Evolutionary conservation across 163 green algal genomes (phyloP).

Genomic region (Scenedesmus sp.): DNA sequence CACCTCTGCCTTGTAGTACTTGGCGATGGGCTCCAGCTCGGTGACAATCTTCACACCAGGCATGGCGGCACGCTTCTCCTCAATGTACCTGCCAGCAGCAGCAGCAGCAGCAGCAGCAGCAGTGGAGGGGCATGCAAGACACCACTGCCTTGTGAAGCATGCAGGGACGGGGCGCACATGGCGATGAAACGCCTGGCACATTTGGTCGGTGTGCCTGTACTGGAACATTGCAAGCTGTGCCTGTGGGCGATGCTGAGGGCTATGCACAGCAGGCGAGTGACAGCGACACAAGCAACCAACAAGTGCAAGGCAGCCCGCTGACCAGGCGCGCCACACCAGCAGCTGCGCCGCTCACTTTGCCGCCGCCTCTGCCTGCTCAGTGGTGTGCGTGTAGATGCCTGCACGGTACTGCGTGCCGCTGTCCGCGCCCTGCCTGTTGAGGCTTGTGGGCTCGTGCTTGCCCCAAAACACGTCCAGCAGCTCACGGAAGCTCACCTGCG

Average conservation of each 20-base stretch:
- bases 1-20: slow-evolving; percentile 49
- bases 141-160: neutral
- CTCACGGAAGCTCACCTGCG: slow-evolving; percentile 70
- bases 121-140: neutral
- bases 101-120: neutral
- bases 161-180: neutral
- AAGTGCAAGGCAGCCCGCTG: too few species aligned
- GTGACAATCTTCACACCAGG: slow-evolving; percentile 47
- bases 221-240: too few species aligned
- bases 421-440: slow-evolving; percentile 84
- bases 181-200: too few species aligned
- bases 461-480: slow-evolving; percentile 85
- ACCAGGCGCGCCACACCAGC: too few species aligned
- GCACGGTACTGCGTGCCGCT: slow-evolving; percentile 81
- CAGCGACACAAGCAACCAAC: too few species aligned
- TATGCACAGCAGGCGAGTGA: too few species aligned
- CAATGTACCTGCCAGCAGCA: slow-evolving; percentile 49
- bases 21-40: slow-evolving; percentile 46
- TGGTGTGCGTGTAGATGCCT: slow-evolving; percentile 77
- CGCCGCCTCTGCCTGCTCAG: slow-evolving; percentile 73
- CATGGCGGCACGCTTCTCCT: slow-evolving; percentile 48
- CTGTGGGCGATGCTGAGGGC: too few species aligned
- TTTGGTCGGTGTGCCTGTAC: too few species aligned
- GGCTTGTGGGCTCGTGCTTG: slow-evolving; percentile 82
- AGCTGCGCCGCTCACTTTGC: slow-evolving; percentile 28